These are phyloP conservation scores for Thalassiosira allenii DNA, from an alignment of 352 stramenopile species.

Conservation along the genomic window DNA sequence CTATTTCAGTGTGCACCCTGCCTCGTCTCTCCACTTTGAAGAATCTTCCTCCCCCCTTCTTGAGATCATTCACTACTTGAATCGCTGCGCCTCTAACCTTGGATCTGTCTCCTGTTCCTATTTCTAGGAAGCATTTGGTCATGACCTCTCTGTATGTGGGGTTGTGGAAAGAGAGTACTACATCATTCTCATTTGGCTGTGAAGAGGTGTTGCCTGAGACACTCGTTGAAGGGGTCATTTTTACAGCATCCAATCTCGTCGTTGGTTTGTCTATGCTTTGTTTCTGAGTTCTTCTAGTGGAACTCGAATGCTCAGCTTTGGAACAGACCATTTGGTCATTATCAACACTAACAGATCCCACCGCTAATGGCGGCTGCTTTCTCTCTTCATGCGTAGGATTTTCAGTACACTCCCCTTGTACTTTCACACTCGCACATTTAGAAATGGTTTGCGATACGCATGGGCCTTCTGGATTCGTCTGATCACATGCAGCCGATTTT, in stretches of 20 bases:
- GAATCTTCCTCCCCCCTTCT: conserved; percentile 14
- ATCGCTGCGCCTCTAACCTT: background rate
- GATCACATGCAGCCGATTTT: conserved; percentile 13
- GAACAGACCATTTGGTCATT: too few species aligned
- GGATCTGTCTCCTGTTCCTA: conserved; percentile 1
- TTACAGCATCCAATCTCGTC: conserved; percentile 1
- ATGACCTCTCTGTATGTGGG: conserved; percentile 16
- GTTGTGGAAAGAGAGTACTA: conserved; percentile 11
- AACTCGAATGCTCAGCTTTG: too few species aligned
- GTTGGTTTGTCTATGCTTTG: conserved; percentile 3
- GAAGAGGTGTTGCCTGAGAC: background rate
- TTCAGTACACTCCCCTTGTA: too few species aligned
- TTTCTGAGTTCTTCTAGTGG: background rate
- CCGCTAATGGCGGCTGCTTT: too few species aligned
- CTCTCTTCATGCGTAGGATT: too few species aligned
- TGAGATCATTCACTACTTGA: conserved; percentile 8
- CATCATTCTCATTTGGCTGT: conserved; percentile 35
- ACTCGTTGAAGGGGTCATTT: conserved; percentile 8
- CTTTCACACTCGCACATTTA: background rate
- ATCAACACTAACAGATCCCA: too few species aligned
- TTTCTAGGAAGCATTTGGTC: conserved; percentile 7
- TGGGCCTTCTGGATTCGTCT: background rate
- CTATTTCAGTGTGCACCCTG: background rate
- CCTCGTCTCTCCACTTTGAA: conserved; percentile 6
- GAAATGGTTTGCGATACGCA: background rate